Percentiles rank a stretch among this genome's conserved stretches.
These are phyloP conservation scores for Blastobotrys persicus DNA, from an alignment of 1,139 yeast genomes.

Conservation along the genomic window DNA sequence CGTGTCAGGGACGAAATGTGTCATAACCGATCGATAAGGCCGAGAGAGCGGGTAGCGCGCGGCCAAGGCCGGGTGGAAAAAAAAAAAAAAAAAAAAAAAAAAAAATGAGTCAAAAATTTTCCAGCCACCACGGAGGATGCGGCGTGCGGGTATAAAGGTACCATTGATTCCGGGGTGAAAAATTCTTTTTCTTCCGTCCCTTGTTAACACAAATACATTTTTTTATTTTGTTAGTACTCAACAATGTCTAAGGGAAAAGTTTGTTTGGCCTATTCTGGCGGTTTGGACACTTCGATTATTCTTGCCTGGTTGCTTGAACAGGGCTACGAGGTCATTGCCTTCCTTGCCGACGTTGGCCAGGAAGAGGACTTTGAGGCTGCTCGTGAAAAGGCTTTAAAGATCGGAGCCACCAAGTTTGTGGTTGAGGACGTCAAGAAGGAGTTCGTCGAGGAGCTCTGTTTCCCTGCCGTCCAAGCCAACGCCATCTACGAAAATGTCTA, in stretches of 20 bases:
- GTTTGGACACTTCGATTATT: conserved; percentile 95
- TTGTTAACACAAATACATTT: conserved; percentile 4
- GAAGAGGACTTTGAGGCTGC: conserved; percentile 99
- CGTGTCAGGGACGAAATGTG: too few species aligned
- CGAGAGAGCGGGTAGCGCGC: too few species aligned
- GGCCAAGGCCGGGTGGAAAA: neutral
- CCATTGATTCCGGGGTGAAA: conserved; percentile 2
- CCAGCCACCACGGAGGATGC: neutral
- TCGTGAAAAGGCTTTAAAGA: conserved; percentile 89
- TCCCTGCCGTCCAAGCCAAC: conserved; percentile 95
- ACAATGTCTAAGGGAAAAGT: conserved; percentile 94
- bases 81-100: neutral
- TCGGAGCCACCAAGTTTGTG: conserved; percentile 95
- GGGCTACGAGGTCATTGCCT: conserved; percentile 97
- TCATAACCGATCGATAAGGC: too few species aligned
- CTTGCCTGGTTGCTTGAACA: conserved; percentile 97
- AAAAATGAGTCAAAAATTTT: neutral
- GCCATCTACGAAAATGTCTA: conserved; percentile 97
- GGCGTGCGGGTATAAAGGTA: conserved; percentile 2
- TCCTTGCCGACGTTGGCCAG: conserved; percentile 97
- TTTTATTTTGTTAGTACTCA: conserved; percentile 4
- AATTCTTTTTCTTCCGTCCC: conserved; percentile 1
- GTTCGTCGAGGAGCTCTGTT: conserved; percentile 87
- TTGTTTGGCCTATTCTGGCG: conserved; percentile 98
- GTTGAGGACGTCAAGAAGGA: conserved; percentile 93